Conservation (phyloP, 1,139 yeast genomes). For the Candida sanyaensis region DNA sequence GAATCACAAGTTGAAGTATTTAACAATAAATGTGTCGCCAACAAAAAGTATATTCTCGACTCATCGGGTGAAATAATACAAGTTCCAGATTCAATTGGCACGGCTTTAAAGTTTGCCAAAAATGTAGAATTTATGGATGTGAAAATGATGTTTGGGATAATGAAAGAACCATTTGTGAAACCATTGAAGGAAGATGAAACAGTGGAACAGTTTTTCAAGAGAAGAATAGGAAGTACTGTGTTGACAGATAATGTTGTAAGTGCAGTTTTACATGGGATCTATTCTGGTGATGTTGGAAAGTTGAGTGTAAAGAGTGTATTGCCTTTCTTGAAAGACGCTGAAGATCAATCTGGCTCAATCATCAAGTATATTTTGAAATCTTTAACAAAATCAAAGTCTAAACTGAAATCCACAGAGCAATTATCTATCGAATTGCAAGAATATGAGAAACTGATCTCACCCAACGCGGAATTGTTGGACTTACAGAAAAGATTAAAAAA, state of each 20-base stretch:
- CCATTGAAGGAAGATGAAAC: slow-evolving; percentile 58
- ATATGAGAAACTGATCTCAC: slow-evolving; percentile 39
- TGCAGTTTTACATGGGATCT: slow-evolving; percentile 86
- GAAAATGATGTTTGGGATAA: slow-evolving; percentile 29
- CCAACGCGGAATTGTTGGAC: slow-evolving; percentile 34
- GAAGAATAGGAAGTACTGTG: slow-evolving; percentile 64
- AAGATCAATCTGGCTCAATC: slow-evolving; percentile 62
- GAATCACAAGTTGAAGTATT: slow-evolving; percentile 51
- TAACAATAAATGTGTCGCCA: slow-evolving; percentile 51
- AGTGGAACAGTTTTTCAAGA: slow-evolving; percentile 62
- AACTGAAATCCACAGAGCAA: slow-evolving; percentile 5
- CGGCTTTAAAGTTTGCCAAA: slow-evolving; percentile 41
- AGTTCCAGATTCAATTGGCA: slow-evolving; percentile 49
- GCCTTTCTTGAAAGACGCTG: slow-evolving; percentile 55
- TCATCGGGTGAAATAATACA: slow-evolving; percentile 42
- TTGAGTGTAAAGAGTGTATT: slow-evolving; percentile 66
- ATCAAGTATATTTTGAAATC: slow-evolving; percentile 31
- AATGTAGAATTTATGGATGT: slow-evolving; percentile 16
- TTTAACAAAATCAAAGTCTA: slow-evolving; percentile 8
- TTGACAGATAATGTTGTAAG: slow-evolving; percentile 69
- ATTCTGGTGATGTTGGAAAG: slow-evolving; percentile 77
- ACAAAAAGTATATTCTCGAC: slow-evolving; percentile 59
- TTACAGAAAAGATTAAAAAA: slow-evolving; percentile 39
- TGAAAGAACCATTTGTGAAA: slow-evolving; percentile 45
- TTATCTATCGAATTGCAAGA: slow-evolving; percentile 20